Percentiles rank a stretch among this genome's conserved stretches.
phyloP scores from a whole-genome alignment of 257 asterid genomes.

The Apocynum venetum region DNA sequence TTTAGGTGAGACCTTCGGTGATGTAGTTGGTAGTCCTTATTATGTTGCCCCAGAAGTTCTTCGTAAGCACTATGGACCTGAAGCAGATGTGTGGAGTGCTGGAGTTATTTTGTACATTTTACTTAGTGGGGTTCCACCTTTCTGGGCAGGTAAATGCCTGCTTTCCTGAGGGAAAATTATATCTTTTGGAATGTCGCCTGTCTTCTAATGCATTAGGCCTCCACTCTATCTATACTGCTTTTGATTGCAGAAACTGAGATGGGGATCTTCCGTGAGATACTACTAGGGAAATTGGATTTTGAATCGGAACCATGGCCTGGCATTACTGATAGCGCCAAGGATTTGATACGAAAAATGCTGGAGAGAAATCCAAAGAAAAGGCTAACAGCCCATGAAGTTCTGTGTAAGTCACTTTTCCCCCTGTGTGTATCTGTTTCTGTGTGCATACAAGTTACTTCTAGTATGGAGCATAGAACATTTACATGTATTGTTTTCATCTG shows the following conservation, averaged over 20 bases:
- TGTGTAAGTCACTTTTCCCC: conserved; percentile 48
- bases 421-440: not conserved
- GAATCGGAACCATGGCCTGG: conserved; percentile 94
- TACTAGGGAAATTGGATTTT: conserved; percentile 69
- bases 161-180: conserved; percentile 4
- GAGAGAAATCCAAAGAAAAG: conserved; percentile 75
- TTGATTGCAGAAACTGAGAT: conserved; percentile 78
- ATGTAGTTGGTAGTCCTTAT: conserved; percentile 94
- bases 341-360: conserved; percentile 78
- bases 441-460: too few relatives aligned
- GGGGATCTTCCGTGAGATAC: conserved; percentile 94
- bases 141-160: conserved; percentile 73
- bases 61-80: conserved; percentile 87
- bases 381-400: conserved; percentile 87
- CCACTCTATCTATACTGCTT: conserved; percentile 17
- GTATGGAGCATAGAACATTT: not conserved
- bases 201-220: conserved; percentile 19
- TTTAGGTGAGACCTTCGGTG: conserved; percentile 73
- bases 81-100: conserved; percentile 96
- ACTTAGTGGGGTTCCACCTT: conserved; percentile 95
- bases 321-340: conserved; percentile 78
- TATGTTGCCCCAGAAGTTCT: conserved; percentile 94
- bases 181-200: not conserved
- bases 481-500: not conserved
- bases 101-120: conserved; percentile 89